Conservation (phyloP, 106 monocot genomes). For the Dioscorea dumetorum region DNA sequence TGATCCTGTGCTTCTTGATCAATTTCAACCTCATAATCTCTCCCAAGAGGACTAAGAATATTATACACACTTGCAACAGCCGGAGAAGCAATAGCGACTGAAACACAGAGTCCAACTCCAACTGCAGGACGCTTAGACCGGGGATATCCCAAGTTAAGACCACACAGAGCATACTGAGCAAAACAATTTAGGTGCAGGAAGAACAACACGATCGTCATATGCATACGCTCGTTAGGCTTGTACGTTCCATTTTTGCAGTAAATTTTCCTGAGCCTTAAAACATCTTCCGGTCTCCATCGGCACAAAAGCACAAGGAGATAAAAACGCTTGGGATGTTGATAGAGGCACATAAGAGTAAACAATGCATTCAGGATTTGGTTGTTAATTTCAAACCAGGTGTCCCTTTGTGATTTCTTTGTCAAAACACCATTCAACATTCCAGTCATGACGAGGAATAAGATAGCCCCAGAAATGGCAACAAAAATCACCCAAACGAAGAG, state of each 20-base stretch:
- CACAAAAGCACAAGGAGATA: conserved; percentile 31
- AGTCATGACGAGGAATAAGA: conserved; percentile 51
- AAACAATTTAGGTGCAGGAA: conserved; percentile 48
- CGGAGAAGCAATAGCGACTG: conserved; percentile 31
- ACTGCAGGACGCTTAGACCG: conserved; percentile 33
- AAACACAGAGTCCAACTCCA: conserved; percentile 32
- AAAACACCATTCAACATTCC: conserved; percentile 41
- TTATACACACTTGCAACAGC: conserved; percentile 32
- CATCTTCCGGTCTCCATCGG: conserved; percentile 26
- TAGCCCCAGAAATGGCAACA: conserved; percentile 39
- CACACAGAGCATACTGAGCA: conserved; percentile 46
- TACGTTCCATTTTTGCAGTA: conserved; percentile 52
- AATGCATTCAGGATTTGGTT: conserved; percentile 48
- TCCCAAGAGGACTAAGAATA: conserved; percentile 46
- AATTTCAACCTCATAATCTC: conserved; percentile 22
- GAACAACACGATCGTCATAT: conserved; percentile 43
- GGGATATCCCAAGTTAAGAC: conserved; percentile 39
- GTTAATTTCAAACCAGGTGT: conserved; percentile 52
- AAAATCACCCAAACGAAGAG: conserved; percentile 32
- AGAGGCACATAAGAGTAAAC: conserved; percentile 51
- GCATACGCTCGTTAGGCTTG: conserved; percentile 38
- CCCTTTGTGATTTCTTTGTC: conserved; percentile 34
- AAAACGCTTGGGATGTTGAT: conserved; percentile 41
- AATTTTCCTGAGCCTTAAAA: conserved; percentile 37
- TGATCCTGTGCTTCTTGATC: conserved; percentile 20